Evolutionary conservation across 2,329 filamentous ascomycete genomes (phyloP).

Genomic region (Claviceps paspali): DNA sequence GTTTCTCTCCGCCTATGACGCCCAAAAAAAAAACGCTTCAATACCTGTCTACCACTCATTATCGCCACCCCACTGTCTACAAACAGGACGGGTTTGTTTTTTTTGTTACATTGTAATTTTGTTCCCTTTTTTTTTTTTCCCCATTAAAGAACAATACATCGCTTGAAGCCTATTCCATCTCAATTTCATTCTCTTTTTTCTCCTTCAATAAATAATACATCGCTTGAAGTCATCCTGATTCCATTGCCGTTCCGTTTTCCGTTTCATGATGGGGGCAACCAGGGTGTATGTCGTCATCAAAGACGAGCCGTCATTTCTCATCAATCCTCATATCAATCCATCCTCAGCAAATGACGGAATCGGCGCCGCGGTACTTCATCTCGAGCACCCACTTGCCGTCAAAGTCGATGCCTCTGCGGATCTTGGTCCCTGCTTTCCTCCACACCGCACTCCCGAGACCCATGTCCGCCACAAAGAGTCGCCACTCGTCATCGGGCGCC

Average conservation of each 20-base stretch:
- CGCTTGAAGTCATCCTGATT: background rate
- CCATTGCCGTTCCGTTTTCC: background rate
- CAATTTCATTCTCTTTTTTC: background rate
- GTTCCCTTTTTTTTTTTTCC: no score
- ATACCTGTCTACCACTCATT: no score
- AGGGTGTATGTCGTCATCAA: no score
- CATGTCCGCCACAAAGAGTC: slow-evolving; percentile 72
- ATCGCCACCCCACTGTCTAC: no score
- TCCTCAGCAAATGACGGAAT: slow-evolving; percentile 13
- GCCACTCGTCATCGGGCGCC: slow-evolving; percentile 48
- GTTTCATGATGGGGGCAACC: background rate
- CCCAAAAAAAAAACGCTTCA: no score
- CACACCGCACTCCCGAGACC: slow-evolving; percentile 71
- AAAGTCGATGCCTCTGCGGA: slow-evolving; percentile 77
- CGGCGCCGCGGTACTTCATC: slow-evolving; percentile 35
- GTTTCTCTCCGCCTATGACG: no score
- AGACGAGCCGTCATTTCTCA: no score
- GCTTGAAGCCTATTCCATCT: no score
- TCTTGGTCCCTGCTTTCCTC: slow-evolving; percentile 68
- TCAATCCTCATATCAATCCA: background rate
- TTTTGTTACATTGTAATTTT: no score
- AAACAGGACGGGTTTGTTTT: no score
- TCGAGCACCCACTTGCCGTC: slow-evolving; percentile 73
- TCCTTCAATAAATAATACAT: no score
- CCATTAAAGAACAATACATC: no score